Percentiles rank a stretch among this genome's conserved stretches.
phyloP scores from a whole-genome alignment of 2,329 filamentous ascomycete species.

The Alternaria triticina region DNA sequence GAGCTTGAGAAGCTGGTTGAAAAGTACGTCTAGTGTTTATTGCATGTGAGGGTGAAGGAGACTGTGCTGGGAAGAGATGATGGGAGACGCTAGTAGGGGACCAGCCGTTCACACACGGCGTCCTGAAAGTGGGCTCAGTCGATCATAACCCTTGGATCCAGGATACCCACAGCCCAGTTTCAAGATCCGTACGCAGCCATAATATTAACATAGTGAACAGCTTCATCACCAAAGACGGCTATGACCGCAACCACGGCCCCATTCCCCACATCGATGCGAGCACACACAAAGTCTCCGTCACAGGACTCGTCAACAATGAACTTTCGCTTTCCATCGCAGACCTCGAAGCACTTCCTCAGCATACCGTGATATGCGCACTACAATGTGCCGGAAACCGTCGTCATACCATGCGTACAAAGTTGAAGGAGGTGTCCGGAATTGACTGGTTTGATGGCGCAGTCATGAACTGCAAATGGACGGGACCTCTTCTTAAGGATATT shows the following conservation, averaged over 20 bases:
- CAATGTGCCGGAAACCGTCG: constrained; percentile 67
- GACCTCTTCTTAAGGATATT: constrained; percentile 60
- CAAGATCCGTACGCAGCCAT: neutral
- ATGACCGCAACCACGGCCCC: constrained; percentile 64
- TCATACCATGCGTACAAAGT: constrained; percentile 65
- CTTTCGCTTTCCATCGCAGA: constrained; percentile 56
- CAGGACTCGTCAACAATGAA: constrained; percentile 55
- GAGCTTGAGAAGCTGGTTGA: constrained; percentile 52
- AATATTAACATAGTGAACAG: constrained; percentile 23
- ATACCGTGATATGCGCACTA: constrained; percentile 62
- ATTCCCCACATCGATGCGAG: constrained; percentile 57
- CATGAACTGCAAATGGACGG: constrained; percentile 65
- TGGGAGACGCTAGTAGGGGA: neutral
- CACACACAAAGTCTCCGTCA: constrained; percentile 54
- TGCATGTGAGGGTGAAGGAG: too few species aligned
- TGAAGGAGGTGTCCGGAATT: constrained; percentile 65
- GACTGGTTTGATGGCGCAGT: constrained; percentile 67
- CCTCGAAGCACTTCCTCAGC: constrained; percentile 58
- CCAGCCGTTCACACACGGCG: neutral
- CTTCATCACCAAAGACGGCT: constrained; percentile 59
- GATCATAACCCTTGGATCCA: neutral
- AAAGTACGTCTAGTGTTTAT: constrained; percentile 38
- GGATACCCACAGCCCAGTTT: neutral
- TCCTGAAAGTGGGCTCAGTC: neutral
- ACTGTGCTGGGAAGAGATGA: neutral